Percentiles rank a stretch among this genome's conserved stretches.
Evolutionary conservation across 352 stramenopile species (phyloP).

Genomic region (Pythium oligandrum): DNA sequence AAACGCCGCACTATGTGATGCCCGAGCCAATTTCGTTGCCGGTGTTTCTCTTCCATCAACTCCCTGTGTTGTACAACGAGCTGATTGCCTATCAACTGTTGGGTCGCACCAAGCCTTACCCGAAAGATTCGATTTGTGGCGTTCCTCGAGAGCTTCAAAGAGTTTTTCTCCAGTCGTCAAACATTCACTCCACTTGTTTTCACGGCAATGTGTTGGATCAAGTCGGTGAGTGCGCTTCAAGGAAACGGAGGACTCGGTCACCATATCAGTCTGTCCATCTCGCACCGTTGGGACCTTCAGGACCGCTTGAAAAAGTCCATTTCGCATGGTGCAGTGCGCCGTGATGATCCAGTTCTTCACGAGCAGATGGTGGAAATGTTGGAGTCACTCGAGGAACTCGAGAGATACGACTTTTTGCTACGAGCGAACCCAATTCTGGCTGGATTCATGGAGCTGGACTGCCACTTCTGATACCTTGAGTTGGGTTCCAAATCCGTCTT

Average conservation of each 20-base stretch:
- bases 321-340: slow-evolving; percentile 5
- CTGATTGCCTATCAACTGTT: not conserved
- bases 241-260: slow-evolving; percentile 2
- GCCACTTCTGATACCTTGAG: slow-evolving; percentile 23
- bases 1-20: not conserved
- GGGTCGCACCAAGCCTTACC: not conserved
- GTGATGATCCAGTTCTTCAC: slow-evolving; percentile 13
- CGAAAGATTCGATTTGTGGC: slow-evolving; percentile 1
- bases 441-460: slow-evolving; percentile 17
- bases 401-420: slow-evolving; percentile 8
- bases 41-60: slow-evolving; percentile 5
- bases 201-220: slow-evolving; percentile 4
- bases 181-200: slow-evolving; percentile 1
- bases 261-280: not conserved
- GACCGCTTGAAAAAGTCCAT: not conserved
- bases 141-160: slow-evolving; percentile 10
- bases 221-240: slow-evolving; percentile 3
- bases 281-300: slow-evolving; percentile 1
- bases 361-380: not conserved
- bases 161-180: not conserved
- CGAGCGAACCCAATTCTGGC: slow-evolving; percentile 24
- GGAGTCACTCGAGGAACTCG: not conserved
- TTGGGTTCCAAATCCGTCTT: slow-evolving; percentile 9
- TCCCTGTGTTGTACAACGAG: not conserved
- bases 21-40: not conserved